A percentile compares a stretch with the other conserved stretches of the same genome.
phyloP scores from a whole-genome alignment of 208 protist species.

The Trypanosoma brucei region DNA sequence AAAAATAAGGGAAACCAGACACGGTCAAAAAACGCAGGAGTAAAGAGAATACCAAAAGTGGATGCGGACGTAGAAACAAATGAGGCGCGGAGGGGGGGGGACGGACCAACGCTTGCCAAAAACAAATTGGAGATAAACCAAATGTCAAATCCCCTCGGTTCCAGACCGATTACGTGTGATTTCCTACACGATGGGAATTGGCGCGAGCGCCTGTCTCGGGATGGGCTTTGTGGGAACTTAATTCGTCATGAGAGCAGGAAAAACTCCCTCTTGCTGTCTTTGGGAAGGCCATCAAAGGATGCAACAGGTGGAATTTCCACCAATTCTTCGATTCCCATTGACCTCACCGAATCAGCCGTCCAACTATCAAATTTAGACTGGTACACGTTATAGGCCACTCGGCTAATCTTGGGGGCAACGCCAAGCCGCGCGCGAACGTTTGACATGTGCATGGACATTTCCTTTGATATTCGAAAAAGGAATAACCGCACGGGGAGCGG shows the following conservation, averaged over 20 bases:
- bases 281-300: constrained; percentile 43
- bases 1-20: no score
- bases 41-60: no score
- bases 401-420: constrained; percentile 29
- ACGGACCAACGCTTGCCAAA: no score
- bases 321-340: constrained; percentile 35
- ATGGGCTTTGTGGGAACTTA: background rate
- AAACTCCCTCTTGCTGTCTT: constrained; percentile 27
- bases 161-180: no score
- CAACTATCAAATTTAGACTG: constrained; percentile 34
- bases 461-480: constrained; percentile 41
- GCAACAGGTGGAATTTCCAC: constrained; percentile 52
- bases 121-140: no score
- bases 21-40: no score
- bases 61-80: no score
- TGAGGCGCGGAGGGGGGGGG: no score
- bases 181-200: no score
- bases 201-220: background rate
- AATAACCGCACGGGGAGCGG: constrained; percentile 65
- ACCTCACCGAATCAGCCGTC: constrained; percentile 28
- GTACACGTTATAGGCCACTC: constrained; percentile 59
- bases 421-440: constrained; percentile 41
- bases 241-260: constrained; percentile 33
- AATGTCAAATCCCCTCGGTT: no score
- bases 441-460: constrained; percentile 81